phyloP scores from a whole-genome alignment of 176 grass and related monocot species.

The Phyllostachys edulis region DNA sequence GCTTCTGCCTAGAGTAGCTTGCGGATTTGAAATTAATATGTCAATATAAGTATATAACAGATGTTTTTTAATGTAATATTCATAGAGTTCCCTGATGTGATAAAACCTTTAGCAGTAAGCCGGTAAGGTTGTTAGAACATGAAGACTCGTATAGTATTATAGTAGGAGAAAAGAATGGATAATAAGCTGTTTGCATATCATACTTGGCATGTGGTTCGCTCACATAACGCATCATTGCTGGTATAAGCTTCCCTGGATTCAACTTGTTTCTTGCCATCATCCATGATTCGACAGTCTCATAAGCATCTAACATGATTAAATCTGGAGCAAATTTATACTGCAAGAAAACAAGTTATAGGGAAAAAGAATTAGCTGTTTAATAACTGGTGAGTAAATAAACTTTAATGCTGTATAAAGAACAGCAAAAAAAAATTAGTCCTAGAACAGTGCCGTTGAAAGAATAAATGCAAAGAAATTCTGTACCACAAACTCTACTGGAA shows the following conservation, averaged over 20 bases:
- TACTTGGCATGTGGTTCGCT: slow-evolving; percentile 99
- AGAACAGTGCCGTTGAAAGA: background rate
- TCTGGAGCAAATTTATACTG: slow-evolving; percentile 99
- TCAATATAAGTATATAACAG: background rate
- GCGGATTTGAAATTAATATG: background rate
- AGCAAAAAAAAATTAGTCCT: background rate
- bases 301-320: slow-evolving; percentile 95
- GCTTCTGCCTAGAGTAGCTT: background rate
- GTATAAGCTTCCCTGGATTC: slow-evolving; percentile 96
- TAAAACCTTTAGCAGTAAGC: background rate
- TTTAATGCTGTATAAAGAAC: background rate
- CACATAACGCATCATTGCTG: slow-evolving; percentile 99
- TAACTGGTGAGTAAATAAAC: background rate
- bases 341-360: slow-evolving; percentile 37
- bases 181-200: background rate
- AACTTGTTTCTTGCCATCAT: slow-evolving; percentile 91
- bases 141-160: background rate
- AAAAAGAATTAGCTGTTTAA: background rate
- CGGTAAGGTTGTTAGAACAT: background rate
- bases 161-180: slow-evolving; percentile 16
- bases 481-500: slow-evolving; percentile 93
- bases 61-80: background rate
- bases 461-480: background rate
- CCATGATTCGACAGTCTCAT: slow-evolving; percentile 98
- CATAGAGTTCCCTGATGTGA: background rate